Conservation (phyloP, 305 asterid genomes). For the Petunia hybrid region DNA sequence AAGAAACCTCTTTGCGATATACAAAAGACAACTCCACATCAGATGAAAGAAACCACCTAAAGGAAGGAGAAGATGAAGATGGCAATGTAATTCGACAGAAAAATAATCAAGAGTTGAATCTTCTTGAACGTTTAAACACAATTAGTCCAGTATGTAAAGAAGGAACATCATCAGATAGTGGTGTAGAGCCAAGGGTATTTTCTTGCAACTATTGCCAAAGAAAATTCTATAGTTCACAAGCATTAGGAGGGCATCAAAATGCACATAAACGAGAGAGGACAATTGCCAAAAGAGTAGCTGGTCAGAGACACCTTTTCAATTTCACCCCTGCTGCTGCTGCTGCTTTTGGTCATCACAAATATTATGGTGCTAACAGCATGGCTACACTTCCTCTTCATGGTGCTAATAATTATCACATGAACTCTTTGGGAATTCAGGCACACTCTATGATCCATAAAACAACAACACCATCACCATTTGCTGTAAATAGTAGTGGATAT, state of each 20-base stretch:
- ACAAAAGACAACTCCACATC: too few species aligned
- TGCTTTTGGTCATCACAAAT: slow-evolving; percentile 18
- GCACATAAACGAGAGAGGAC: slow-evolving; percentile 40
- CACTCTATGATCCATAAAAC: slow-evolving; percentile 38
- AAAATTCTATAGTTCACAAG: slow-evolving; percentile 39
- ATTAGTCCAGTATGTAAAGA: background rate
- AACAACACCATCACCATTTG: background rate
- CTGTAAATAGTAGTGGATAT: background rate
- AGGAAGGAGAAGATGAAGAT: background rate
- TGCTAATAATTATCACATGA: background rate
- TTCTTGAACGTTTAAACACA: slow-evolving; percentile 14
- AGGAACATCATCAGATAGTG: background rate
- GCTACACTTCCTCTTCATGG: slow-evolving; percentile 34
- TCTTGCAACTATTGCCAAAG: slow-evolving; percentile 41
- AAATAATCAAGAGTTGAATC: slow-evolving; percentile 24
- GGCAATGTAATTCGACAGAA: background rate
- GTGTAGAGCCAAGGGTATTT: slow-evolving; percentile 26
- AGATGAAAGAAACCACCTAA: background rate
- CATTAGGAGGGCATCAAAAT: slow-evolving; percentile 41
- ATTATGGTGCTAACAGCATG: background rate
- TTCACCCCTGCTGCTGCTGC: background rate
- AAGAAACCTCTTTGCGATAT: background rate
- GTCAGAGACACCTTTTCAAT: background rate
- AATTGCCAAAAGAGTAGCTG: slow-evolving; percentile 14
- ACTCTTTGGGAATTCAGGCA: slow-evolving; percentile 34